Evolutionary conservation across 805 yeast genomes (phyloP).

Genomic region (Cyberlindnera nakhonratchasimensis): DNA sequence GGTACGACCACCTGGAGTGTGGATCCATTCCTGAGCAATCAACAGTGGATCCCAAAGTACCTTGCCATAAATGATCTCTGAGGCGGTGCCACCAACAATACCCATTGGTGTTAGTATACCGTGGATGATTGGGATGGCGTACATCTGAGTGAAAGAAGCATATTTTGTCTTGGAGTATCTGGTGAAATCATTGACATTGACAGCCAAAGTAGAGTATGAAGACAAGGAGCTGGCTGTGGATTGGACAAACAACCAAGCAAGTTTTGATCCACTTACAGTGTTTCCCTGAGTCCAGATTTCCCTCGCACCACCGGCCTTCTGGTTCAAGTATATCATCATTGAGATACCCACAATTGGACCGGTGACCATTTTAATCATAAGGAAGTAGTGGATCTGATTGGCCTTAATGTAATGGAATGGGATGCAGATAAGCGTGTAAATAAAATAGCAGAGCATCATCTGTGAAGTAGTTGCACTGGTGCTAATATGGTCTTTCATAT

Average conservation of each 20-base stretch:
- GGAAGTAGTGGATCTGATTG: slow-evolving; percentile 9
- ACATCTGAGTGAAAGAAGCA: slow-evolving; percentile 13
- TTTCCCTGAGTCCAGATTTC: slow-evolving; percentile 10
- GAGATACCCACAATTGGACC: slow-evolving; percentile 16
- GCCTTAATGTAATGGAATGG: slow-evolving; percentile 20
- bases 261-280: slow-evolving; percentile 7
- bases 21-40: slow-evolving; percentile 17
- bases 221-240: slow-evolving; percentile 7
- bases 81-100: slow-evolving; percentile 16
- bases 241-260: slow-evolving; percentile 12
- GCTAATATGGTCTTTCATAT: slow-evolving; percentile 11
- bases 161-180: slow-evolving; percentile 12
- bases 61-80: slow-evolving; percentile 18
- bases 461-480: slow-evolving; percentile 11
- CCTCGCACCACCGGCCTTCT: slow-evolving; percentile 14
- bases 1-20: slow-evolving; percentile 52
- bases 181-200: slow-evolving; percentile 18
- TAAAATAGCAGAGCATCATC: slow-evolving; percentile 17
- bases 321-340: slow-evolving; percentile 16
- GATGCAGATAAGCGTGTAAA: slow-evolving; percentile 15
- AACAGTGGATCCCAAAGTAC: slow-evolving; percentile 21
- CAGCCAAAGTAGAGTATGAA: slow-evolving; percentile 14
- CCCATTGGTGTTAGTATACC: slow-evolving; percentile 18
- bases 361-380: slow-evolving; percentile 15
- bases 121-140: slow-evolving; percentile 17